Evolutionary conservation across 345 rosid genomes (phyloP).

Genomic region (Linum tenue): DNA sequence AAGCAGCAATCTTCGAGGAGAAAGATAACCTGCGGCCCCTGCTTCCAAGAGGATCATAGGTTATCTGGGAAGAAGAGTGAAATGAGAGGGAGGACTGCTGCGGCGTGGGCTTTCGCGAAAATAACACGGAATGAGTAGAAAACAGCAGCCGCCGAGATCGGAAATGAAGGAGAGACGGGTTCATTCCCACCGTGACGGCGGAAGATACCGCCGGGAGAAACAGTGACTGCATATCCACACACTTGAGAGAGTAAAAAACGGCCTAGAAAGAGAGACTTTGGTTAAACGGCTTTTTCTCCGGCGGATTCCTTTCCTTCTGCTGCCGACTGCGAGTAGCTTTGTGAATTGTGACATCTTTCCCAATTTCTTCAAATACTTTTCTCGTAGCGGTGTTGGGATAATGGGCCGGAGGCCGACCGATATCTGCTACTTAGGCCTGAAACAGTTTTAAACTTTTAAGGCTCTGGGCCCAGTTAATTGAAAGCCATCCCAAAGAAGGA

Average conservation of each 20-base stretch:
- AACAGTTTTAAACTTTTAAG: no score
- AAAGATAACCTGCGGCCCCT: conserved; percentile 19
- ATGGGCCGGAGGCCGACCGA: neutral
- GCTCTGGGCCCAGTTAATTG: no score
- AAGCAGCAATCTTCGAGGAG: conserved; percentile 23
- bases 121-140: conserved; percentile 12
- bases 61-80: conserved; percentile 9
- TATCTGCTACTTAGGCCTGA: no score
- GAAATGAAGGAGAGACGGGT: conserved; percentile 12
- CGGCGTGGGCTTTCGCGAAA: conserved; percentile 3
- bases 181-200: conserved; percentile 18
- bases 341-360: no score
- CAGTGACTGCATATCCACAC: conserved; percentile 44
- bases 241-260: neutral
- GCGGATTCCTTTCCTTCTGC: neutral
- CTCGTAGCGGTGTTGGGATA: neutral
- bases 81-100: conserved; percentile 15
- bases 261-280: neutral
- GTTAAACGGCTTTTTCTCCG: neutral
- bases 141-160: conserved; percentile 8
- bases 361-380: no score
- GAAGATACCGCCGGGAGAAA: conserved; percentile 34
- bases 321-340: conserved; percentile 6
- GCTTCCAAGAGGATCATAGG: conserved; percentile 22
- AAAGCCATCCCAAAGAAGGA: no score